Percentiles rank a stretch among this genome's conserved stretches.
Evolutionary conservation across 2,329 filamentous ascomycete species (phyloP).

Genomic region (Penicillium sumatraense): DNA sequence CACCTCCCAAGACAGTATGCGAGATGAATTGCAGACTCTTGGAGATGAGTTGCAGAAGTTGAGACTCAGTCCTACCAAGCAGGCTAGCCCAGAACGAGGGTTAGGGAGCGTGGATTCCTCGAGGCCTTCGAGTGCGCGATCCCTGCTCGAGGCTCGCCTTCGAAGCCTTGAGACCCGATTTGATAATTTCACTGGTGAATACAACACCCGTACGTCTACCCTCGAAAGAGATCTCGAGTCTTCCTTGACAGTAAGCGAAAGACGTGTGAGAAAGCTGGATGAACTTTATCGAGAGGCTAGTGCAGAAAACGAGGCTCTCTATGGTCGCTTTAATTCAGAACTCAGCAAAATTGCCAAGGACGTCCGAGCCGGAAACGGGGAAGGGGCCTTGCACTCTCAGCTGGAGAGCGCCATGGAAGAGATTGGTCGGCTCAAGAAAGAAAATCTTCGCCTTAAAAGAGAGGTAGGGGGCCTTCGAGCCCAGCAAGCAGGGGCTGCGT

Average conservation of each 20-base stretch:
- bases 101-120: constrained; percentile 32
- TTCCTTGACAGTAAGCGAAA: constrained; percentile 73
- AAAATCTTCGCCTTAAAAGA: constrained; percentile 80
- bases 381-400: constrained; percentile 74
- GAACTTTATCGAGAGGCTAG: constrained; percentile 86
- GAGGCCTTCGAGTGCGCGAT: constrained; percentile 20
- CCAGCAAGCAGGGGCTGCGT: constrained; percentile 42
- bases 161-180: constrained; percentile 70
- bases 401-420: constrained; percentile 79
- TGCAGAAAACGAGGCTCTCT: constrained; percentile 90
- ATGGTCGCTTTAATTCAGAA: constrained; percentile 91
- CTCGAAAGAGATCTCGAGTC: constrained; percentile 74
- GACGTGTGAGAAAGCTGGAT: constrained; percentile 80
- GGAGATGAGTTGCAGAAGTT: constrained; percentile 72
- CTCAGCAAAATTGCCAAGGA: constrained; percentile 80
- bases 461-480: constrained; percentile 75
- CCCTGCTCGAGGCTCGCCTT: constrained; percentile 56
- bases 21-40: constrained; percentile 78
- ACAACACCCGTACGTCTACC: constrained; percentile 64
- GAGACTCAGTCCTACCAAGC: constrained; percentile 36
- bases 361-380: constrained; percentile 75
- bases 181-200: constrained; percentile 61
- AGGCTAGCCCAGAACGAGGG: constrained; percentile 37
- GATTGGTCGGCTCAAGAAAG: constrained; percentile 75
- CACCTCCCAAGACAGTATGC: constrained; percentile 70